Base-by-base conservation (phyloP, 1,284 basidiomycete genomes). In the Ustilago cynodontis region DNA sequence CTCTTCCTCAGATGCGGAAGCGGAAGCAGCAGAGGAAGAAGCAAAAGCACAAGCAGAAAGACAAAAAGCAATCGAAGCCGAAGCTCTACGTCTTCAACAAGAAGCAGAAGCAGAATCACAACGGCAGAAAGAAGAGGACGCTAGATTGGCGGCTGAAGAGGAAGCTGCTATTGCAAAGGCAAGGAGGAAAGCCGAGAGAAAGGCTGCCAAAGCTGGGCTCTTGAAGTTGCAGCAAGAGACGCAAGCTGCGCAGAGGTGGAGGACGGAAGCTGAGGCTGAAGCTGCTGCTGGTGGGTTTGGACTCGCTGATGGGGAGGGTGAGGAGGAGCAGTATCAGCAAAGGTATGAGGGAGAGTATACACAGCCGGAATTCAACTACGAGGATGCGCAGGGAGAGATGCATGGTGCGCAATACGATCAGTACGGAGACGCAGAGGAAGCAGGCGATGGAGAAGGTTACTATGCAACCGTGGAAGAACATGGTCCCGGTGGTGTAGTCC, bases 161-260 rank as follows among this genome's bases (percentile, higher is more conserved):
- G 80, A 82, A 59, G 77, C 79, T n/a, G 75, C 77, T n/a, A 71
- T 81, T 41, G 77, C 75, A 33, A 81, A 81, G 57, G 80, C 77
- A 5, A 53, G 73, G n/a, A 64, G 77, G 28, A 77, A 67, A 51
- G 80, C 79, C 20, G 77, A 77, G 51, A 53, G 77, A 33, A 80
- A 74, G 65, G 78, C 79, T n/a, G 76, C 71, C 59, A 80, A 80
- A 59, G 71, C 75, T 14, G 79, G 77, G 0, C 43, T 81, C 54
- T 51, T 77, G 39, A 70, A 72, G 51, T 28, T 79, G 9, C 61
- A 72, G 53, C 61, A 70, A 31, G 66, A 79, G 37, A 69, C 77
- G 6, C 58, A 74, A 29, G 59, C 59, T 29, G 55, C 45, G 1
- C 54, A 66, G 55, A 39, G 67, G 18, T 74, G 73, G 68, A 45